Base-by-base conservation (phyloP, 176 grass and related monocot genomes). In the Eragrostis curvula region DNA sequence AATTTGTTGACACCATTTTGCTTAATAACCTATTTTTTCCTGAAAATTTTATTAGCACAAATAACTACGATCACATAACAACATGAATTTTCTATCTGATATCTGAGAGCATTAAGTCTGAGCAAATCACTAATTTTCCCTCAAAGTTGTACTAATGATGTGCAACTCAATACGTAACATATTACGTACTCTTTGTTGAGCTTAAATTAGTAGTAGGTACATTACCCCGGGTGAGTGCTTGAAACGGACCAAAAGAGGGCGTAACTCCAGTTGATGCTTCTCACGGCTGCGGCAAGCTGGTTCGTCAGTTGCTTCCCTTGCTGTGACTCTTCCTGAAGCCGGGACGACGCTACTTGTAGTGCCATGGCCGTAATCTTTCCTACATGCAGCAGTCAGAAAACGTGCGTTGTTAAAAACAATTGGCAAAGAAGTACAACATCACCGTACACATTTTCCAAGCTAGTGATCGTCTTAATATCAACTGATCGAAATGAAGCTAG, bases 161-260 rank as follows among this genome's bases (percentile, higher is more conserved):
- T n/a, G n/a, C n/a, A n/a, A 36, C 32, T 36, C 2, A 36, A 36
- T 36, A 36, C 32, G 4, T 2, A 2, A 36, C 4, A 36, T 36
- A 36, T 36, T 36, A 36, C 32, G 32, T 36, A 36, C 32, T 36
- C 32, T 4, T n/a, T n/a, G n/a, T n/a, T 36, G 32, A 36, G 32
- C 32, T 36, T 36, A 36, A 36, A 36, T 36, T 2, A 36, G 32
- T 36, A 36, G 32, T 23, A 27, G 44, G 41, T 43, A 60, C n/a
- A 46, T 81, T 95, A 98, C 92, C 90, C 90, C 78, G 84, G 79
- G 32, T 84, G 87, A 13, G 75, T 78, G 72, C 59, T 74, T 62
- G 92, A 87, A 64, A 83, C 63, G 39, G 90, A 93, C 93, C 96
- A 98, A 81, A 98, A 98, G 64, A 98, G 48, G 30, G 90, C 89